Conservation (phyloP, 257 asterid genomes). For the Petunia secreta region DNA sequence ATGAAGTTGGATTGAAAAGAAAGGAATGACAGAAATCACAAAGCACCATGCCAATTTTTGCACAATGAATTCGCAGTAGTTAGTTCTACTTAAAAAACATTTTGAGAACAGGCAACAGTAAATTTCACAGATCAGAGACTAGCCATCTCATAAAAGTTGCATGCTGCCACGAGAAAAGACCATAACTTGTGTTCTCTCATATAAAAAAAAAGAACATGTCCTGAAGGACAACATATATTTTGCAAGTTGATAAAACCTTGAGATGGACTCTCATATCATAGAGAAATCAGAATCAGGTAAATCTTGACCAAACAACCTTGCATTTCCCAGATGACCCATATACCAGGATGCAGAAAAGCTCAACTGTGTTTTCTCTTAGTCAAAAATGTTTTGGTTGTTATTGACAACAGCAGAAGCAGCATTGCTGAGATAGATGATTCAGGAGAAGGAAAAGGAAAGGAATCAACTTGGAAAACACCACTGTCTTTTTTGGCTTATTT, state of each 20-base stretch:
- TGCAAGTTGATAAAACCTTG: not conserved
- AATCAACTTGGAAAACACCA: not conserved
- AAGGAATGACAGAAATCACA: not conserved
- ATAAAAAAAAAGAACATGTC: conserved; percentile 11
- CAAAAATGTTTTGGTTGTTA: not conserved
- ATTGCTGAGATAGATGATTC: not conserved
- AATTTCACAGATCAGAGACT: conserved; percentile 14
- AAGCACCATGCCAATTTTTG: not conserved
- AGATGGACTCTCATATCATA: conserved; percentile 16
- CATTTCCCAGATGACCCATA: not conserved
- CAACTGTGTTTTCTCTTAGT: not conserved
- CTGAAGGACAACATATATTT: not conserved
- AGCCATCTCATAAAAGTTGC: not conserved
- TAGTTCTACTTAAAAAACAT: not conserved
- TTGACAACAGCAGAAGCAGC: not conserved
- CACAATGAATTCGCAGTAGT: not conserved
- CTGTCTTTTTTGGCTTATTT: not conserved
- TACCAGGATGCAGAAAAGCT: not conserved
- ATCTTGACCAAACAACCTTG: not conserved
- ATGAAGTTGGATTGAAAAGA: conserved; percentile 1
- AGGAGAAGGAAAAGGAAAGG: not conserved
- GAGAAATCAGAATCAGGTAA: conserved; percentile 5
- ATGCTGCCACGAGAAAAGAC: not conserved
- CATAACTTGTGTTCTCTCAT: not conserved
- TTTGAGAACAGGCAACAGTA: not conserved